Conservation (phyloP, 2,329 filamentous ascomycete species). For the Xylaria sp. region DNA sequence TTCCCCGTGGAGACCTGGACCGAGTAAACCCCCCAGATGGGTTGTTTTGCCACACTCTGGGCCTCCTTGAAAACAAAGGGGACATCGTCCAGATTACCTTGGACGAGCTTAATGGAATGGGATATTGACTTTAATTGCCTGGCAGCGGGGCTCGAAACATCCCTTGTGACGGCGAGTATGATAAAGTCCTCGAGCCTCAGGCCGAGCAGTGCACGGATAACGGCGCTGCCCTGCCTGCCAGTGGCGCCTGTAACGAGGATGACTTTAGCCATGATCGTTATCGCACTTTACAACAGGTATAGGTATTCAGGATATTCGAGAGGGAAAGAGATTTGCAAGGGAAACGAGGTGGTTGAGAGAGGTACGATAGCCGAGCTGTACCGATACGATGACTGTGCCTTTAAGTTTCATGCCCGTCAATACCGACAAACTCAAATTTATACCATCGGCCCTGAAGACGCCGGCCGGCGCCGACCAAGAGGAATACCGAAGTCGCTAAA, state of each 20-base stretch:
- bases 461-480: background rate
- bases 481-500: background rate
- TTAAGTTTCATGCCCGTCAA: background rate
- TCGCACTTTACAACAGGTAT: background rate
- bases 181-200: slow-evolving; percentile 30
- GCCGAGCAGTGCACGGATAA: slow-evolving; percentile 49
- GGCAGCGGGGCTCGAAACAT: slow-evolving; percentile 52
- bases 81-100: slow-evolving; percentile 62
- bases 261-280: slow-evolving; percentile 38
- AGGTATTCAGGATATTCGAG: background rate
- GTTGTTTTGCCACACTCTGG: slow-evolving; percentile 27
- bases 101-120: slow-evolving; percentile 45
- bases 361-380: background rate
- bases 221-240: slow-evolving; percentile 53
- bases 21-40: slow-evolving; percentile 66
- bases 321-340: background rate
- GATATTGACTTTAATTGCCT: slow-evolving; percentile 51
- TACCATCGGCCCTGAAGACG: background rate
- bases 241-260: slow-evolving; percentile 55
- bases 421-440: background rate
- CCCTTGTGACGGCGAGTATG: slow-evolving; percentile 65
- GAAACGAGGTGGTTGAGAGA: background rate
- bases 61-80: slow-evolving; percentile 52
- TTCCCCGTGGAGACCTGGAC: slow-evolving; percentile 51
- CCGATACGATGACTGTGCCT: background rate